Percentiles rank a stretch among this genome's conserved stretches.
phyloP scores from a whole-genome alignment of 371 early-diverging fungal species.

The Mortierella sp. region DNA sequence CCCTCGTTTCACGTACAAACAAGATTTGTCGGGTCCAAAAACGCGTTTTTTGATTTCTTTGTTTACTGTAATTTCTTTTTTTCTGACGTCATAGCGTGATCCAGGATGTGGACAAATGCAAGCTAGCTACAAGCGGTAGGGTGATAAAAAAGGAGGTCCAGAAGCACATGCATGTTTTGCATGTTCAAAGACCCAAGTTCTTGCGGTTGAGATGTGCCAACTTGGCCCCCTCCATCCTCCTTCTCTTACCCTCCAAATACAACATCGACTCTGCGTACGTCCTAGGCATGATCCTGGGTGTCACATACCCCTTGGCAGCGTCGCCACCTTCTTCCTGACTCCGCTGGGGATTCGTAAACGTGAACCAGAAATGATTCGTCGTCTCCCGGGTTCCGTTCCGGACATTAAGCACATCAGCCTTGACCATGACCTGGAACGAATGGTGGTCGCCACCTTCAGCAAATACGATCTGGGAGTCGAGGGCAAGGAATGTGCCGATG shows the following conservation, averaged over 20 bases:
- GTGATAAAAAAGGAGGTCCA: too few species aligned
- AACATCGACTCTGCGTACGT: constrained; percentile 86
- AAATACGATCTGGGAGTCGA: constrained; percentile 83
- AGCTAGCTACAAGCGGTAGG: background rate
- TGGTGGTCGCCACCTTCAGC: constrained; percentile 64
- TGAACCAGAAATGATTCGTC: constrained; percentile 91
- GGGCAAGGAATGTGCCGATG: constrained; percentile 84
- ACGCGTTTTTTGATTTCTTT: background rate
- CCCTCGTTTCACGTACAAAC: too few species aligned
- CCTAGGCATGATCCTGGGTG: constrained; percentile 71
- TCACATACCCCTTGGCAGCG: constrained; percentile 1
- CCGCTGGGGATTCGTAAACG: constrained; percentile 66
- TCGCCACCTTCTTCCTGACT: background rate
- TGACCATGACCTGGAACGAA: constrained; percentile 81
- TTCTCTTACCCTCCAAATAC: constrained; percentile 81
- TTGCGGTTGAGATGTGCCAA: constrained; percentile 29
- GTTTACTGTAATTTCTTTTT: background rate
- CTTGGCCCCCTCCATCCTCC: constrained; percentile 42
- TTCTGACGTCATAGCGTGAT: background rate
- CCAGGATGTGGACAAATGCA: too few species aligned
- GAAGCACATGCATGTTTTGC: background rate
- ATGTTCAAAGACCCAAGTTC: constrained; percentile 35
- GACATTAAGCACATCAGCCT: constrained; percentile 86
- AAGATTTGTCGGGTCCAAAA: too few species aligned
- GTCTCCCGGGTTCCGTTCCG: constrained; percentile 66